Percentiles rank a stretch among this genome's conserved stretches.
These are phyloP conservation scores for Cyberlindnera lachancei DNA, from an alignment of 805 yeast species.

Conservation along the genomic window DNA sequence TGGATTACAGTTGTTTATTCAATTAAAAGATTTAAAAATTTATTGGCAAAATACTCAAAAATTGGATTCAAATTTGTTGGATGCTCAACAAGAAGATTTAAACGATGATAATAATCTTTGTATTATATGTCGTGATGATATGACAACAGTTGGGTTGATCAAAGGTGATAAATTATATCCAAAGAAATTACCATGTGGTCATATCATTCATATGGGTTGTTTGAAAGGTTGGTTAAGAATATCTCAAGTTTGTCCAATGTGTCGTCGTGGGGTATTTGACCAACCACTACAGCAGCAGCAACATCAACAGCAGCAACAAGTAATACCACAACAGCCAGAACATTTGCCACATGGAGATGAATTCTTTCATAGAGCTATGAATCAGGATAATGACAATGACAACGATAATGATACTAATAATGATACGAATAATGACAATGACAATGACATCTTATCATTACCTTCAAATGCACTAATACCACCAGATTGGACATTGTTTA, in stretches of 20 bases:
- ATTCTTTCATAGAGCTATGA: conserved; percentile 2
- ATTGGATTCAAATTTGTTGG: conserved; percentile 53
- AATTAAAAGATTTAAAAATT: conserved; percentile 30
- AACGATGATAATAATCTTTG: conserved; percentile 58
- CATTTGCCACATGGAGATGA: conserved; percentile 3
- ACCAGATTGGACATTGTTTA: conserved; percentile 22
- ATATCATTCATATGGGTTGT: conserved; percentile 84
- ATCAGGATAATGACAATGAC: background rate
- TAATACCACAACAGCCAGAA: conserved; percentile 1
- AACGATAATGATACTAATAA: background rate
- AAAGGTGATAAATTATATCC: conserved; percentile 47
- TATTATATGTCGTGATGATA: conserved; percentile 88
- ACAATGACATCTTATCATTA: background rate
- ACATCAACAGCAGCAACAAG: conserved; percentile 3
- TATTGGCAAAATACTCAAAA: conserved; percentile 43
- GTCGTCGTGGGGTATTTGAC: conserved; percentile 63
- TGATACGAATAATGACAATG: background rate
- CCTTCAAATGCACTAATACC: conserved; percentile 15
- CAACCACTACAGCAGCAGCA: conserved; percentile 6
- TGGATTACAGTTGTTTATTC: conserved; percentile 24
- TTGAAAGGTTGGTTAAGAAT: conserved; percentile 89
- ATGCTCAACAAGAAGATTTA: conserved; percentile 55
- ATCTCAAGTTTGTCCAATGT: conserved; percentile 89
- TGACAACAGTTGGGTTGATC: conserved; percentile 38
- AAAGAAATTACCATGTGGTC: conserved; percentile 76